Conservation (phyloP, 176 grass and related monocot genomes). For the Poa pratensis region DNA sequence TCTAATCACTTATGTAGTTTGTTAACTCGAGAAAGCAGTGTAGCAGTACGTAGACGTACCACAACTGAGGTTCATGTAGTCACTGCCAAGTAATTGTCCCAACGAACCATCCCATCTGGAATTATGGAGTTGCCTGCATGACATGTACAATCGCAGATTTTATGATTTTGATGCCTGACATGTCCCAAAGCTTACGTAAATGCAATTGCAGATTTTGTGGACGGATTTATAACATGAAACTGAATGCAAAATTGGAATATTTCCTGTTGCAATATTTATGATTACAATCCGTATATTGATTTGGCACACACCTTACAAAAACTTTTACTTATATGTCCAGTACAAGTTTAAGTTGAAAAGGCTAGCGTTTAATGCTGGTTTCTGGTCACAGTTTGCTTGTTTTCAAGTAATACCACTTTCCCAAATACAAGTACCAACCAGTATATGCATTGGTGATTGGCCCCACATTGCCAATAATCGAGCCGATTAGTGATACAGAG, state of each 20-base stretch:
- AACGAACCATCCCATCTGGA: conserved; percentile 91
- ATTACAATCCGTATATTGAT: conserved; percentile 11
- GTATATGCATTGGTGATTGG: neutral
- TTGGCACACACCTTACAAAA: neutral
- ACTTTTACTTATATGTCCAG: neutral
- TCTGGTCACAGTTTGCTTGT: neutral
- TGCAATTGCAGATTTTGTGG: neutral
- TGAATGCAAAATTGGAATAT: neutral
- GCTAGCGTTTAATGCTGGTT: neutral
- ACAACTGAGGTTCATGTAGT: conserved; percentile 70
- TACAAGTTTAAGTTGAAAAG: conserved; percentile 4
- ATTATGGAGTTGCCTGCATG: conserved; percentile 80
- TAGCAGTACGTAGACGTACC: conserved; percentile 50
- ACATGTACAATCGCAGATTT: neutral
- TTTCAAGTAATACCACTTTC: neutral
- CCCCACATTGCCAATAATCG: neutral
- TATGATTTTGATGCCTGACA: too few relatives aligned
- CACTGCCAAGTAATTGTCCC: conserved; percentile 77
- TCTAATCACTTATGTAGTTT: conserved; percentile 31
- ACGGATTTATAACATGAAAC: conserved; percentile 3
- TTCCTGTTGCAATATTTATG: neutral
- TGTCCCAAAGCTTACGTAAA: neutral
- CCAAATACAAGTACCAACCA: neutral
- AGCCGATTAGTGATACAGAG: neutral
- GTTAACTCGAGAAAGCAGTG: conserved; percentile 7